Evolutionary conservation across 805 yeast genomes (phyloP).

Genomic region (Zygotorulaspora danielsina): DNA sequence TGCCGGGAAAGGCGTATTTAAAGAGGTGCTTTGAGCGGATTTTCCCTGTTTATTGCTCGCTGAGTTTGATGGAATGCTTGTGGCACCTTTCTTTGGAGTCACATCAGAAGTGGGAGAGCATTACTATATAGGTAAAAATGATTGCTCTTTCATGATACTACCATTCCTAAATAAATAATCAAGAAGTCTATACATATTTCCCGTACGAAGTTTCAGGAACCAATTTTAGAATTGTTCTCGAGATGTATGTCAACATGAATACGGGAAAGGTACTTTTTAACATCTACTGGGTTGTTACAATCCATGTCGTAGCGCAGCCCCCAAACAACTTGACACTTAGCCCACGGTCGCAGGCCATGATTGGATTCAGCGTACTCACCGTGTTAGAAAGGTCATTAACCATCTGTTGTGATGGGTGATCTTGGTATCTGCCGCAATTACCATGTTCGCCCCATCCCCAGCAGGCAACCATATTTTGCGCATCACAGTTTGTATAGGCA

Average conservation of each 20-base stretch:
- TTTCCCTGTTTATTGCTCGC: neutral
- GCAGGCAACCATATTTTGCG: constrained; percentile 42
- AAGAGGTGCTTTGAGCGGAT: constrained; percentile 1
- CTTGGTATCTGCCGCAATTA: constrained; percentile 60
- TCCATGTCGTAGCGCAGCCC: constrained; percentile 30
- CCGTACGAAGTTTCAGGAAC: constrained; percentile 47
- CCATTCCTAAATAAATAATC: constrained; percentile 40
- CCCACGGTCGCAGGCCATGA: constrained; percentile 1
- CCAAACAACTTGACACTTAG: constrained; percentile 25
- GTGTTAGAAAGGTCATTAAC: constrained; percentile 29
- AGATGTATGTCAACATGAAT: constrained; percentile 51
- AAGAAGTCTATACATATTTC: constrained; percentile 74
- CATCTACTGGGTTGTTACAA: constrained; percentile 40
- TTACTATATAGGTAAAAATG: neutral
- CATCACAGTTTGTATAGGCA: constrained; percentile 9
- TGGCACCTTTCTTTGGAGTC: constrained; percentile 1
- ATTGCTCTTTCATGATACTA: constrained; percentile 14
- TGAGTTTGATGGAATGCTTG: constrained; percentile 6
- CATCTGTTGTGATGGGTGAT: neutral
- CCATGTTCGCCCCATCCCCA: constrained; percentile 99
- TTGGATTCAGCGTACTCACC: constrained; percentile 20
- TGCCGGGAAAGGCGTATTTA: neutral
- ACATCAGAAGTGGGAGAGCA: constrained; percentile 13
- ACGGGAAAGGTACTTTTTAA: constrained; percentile 76
- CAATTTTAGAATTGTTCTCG: constrained; percentile 34